Conservation (phyloP, 495 filamentous ascomycete genomes). For the Tuber brumale region DNA sequence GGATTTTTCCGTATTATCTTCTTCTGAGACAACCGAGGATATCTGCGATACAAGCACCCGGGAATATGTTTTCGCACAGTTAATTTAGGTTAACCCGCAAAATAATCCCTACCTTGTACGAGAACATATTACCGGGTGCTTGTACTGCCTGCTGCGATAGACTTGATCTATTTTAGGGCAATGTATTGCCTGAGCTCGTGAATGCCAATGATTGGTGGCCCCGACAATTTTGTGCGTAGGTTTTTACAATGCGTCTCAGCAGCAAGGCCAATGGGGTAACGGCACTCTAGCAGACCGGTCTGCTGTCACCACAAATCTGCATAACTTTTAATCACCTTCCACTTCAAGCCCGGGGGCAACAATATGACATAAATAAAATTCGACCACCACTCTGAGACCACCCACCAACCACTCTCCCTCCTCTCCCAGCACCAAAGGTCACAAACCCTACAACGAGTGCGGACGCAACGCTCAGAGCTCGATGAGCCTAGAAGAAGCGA, state of each 20-base stretch:
- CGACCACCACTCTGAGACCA: background rate
- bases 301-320: too few species aligned
- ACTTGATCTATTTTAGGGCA: background rate
- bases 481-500: background rate
- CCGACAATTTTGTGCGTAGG: background rate
- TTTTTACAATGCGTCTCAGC: background rate
- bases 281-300: background rate
- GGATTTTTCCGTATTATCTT: background rate
- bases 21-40: background rate
- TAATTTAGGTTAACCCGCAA: too few species aligned
- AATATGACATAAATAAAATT: background rate
- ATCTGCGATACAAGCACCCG: too few species aligned
- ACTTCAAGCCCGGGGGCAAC: background rate
- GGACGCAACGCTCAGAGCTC: background rate
- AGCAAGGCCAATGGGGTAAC: background rate
- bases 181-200: background rate
- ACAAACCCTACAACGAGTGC: background rate
- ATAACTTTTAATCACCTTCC: background rate
- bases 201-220: background rate
- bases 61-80: too few species aligned
- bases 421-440: background rate
- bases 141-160: background rate
- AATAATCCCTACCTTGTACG: too few species aligned
- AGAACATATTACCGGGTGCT: too few species aligned
- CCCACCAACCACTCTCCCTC: background rate